Evolutionary conservation across 1,284 basidiomycete genomes (phyloP).

Genomic region (Microbotryum saponariae): DNA sequence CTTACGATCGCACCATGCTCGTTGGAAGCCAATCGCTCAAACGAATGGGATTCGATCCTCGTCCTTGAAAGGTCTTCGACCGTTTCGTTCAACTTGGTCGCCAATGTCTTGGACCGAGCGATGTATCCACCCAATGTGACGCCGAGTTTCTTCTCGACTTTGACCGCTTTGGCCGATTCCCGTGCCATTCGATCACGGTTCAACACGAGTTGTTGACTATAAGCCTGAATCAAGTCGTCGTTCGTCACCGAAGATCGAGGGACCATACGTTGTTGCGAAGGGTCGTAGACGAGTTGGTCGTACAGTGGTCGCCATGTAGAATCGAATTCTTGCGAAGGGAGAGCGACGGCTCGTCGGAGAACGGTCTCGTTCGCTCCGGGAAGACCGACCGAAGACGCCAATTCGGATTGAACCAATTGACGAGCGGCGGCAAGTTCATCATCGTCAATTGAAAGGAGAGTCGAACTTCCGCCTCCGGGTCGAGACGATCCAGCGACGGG

Average conservation of each 20-base stretch:
- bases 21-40: constrained; percentile 59
- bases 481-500: constrained; percentile 76
- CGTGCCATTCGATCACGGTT: constrained; percentile 68
- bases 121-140: constrained; percentile 87
- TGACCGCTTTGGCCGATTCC: constrained; percentile 70
- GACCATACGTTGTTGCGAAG: constrained; percentile 57
- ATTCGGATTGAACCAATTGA: constrained; percentile 65
- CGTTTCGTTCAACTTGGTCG: constrained; percentile 57
- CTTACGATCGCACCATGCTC: constrained; percentile 68
- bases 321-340: constrained; percentile 44
- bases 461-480: constrained; percentile 63
- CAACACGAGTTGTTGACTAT: constrained; percentile 55
- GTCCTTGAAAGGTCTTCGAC: constrained; percentile 62
- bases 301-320: constrained; percentile 61
- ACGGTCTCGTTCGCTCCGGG: constrained; percentile 72
- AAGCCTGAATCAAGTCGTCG: constrained; percentile 59
- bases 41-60: constrained; percentile 67
- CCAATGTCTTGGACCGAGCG: constrained; percentile 61
- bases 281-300: constrained; percentile 57
- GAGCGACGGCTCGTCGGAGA: constrained; percentile 59
- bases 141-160: constrained; percentile 84
- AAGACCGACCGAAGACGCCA: constrained; percentile 71
- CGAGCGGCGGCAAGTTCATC: constrained; percentile 66
- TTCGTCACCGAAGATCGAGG: constrained; percentile 53
- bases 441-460: constrained; percentile 70